Percentiles rank a stretch among this genome's conserved stretches.
These are phyloP conservation scores for Lachnellula willkommii DNA, from an alignment of 2,329 filamentous ascomycete genomes.

Conservation along the genomic window DNA sequence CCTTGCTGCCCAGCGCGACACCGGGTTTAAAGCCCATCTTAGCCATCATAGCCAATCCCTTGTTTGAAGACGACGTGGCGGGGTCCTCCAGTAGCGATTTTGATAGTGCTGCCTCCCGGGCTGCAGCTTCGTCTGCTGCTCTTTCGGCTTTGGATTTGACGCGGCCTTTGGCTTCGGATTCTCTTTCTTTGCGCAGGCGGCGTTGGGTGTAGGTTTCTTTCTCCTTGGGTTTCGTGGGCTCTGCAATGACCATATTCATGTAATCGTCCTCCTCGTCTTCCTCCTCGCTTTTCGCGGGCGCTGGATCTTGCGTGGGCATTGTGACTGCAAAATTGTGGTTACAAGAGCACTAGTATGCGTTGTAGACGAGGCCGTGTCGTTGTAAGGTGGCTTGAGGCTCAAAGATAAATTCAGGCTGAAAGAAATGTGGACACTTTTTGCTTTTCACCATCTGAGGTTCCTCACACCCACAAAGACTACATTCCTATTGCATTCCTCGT, in stretches of 20 bases:
- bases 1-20: constrained; percentile 63
- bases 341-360: no score
- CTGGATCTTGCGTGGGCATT: constrained; percentile 18
- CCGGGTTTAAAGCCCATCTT: constrained; percentile 86
- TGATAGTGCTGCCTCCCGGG: constrained; percentile 70
- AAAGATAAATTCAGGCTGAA: no score
- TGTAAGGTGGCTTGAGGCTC: no score
- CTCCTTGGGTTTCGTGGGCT: constrained; percentile 44
- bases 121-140: constrained; percentile 64
- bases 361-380: no score
- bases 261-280: constrained; percentile 86
- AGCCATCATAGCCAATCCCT: constrained; percentile 94
- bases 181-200: constrained; percentile 38
- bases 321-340: background rate
- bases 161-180: constrained; percentile 62
- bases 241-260: constrained; percentile 89
- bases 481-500: no score
- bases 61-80: constrained; percentile 56
- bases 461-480: no score
- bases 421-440: no score
- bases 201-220: constrained; percentile 61
- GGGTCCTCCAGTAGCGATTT: constrained; percentile 62
- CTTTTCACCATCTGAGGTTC: no score
- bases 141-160: constrained; percentile 79
- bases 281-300: constrained; percentile 14